Evolutionary conservation across 1,284 basidiomycete species (phyloP).

Genomic region (Rhodofomes roseus): DNA sequence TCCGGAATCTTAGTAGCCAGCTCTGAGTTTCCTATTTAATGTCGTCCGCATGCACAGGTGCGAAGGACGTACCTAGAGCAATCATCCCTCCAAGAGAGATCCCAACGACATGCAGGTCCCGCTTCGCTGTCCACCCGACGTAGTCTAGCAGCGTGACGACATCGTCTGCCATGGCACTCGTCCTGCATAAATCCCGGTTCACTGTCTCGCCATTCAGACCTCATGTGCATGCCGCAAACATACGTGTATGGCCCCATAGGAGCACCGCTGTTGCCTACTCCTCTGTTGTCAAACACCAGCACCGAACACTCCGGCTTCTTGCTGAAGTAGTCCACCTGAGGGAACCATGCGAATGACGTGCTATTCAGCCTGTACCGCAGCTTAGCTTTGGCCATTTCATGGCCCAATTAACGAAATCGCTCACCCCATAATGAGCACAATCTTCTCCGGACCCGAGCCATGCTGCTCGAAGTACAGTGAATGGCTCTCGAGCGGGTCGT

Average conservation of each 20-base stretch:
- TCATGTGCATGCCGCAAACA: conserved; percentile 11
- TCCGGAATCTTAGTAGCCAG: conserved; percentile 64
- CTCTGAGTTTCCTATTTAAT: conserved; percentile 36
- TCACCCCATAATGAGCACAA: conserved; percentile 72
- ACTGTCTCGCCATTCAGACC: not conserved
- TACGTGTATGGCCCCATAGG: conserved; percentile 69
- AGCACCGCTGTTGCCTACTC: conserved; percentile 74
- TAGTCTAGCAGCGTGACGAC: conserved; percentile 65
- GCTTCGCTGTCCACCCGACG: conserved; percentile 66
- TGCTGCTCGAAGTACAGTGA: conserved; percentile 78
- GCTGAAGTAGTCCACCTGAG: conserved; percentile 58
- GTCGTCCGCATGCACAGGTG: not conserved
- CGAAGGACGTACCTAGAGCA: conserved; percentile 50
- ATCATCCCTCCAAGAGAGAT: conserved; percentile 88
- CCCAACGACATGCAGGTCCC: conserved; percentile 72
- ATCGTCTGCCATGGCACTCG: conserved; percentile 79
- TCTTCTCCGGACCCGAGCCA: conserved; percentile 58
- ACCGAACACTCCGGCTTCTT: conserved; percentile 48
- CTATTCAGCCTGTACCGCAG: conserved; percentile 45
- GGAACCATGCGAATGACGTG: conserved; percentile 59
- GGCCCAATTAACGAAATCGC: not conserved
- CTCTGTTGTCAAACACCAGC: conserved; percentile 86
- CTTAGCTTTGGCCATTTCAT: not conserved
- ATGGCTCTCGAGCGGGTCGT: conserved; percentile 53
- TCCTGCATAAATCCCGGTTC: conserved; percentile 36